These are phyloP conservation scores for Suillus discolor DNA, from an alignment of 768 basidiomycete genomes.

Conservation along the genomic window DNA sequence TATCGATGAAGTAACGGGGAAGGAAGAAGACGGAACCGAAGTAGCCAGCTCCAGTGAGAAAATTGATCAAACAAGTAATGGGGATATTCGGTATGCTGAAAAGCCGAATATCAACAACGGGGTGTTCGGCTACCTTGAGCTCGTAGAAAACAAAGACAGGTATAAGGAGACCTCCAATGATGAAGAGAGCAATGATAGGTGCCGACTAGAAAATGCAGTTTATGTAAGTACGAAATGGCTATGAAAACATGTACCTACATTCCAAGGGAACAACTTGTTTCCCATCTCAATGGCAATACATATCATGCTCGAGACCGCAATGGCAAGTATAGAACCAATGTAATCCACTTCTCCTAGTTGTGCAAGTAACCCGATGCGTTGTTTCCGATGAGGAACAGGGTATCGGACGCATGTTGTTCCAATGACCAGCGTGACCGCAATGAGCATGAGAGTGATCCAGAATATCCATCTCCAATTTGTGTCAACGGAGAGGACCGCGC, in stretches of 20 bases:
- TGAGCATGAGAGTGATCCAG: slow-evolving; percentile 42
- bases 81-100: slow-evolving; percentile 38
- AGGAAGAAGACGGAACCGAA: slow-evolving; percentile 40
- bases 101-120: slow-evolving; percentile 36
- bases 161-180: slow-evolving; percentile 32
- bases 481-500: slow-evolving; percentile 47
- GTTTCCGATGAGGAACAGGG: slow-evolving; percentile 35
- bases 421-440: slow-evolving; percentile 29
- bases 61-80: slow-evolving; percentile 38
- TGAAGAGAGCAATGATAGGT: slow-evolving; percentile 31
- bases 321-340: slow-evolving; percentile 29
- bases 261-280: slow-evolving; percentile 38
- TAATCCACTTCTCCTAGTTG: slow-evolving; percentile 38
- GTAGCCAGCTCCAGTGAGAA: slow-evolving; percentile 40
- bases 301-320: slow-evolving; percentile 38
- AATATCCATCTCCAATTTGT: slow-evolving; percentile 49
- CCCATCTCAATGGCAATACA: slow-evolving; percentile 42
- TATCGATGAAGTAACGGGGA: slow-evolving; percentile 41
- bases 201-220: slow-evolving; percentile 23
- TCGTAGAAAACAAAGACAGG: slow-evolving; percentile 38
- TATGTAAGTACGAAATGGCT: background rate
- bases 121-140: slow-evolving; percentile 33
- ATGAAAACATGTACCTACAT: slow-evolving; percentile 22
- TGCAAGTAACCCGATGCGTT: slow-evolving; percentile 33
- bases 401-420: slow-evolving; percentile 31